A percentile compares a stretch with the other conserved stretches of the same genome.
Evolutionary conservation across 257 asterid genomes (phyloP).

Genomic region (Solanum etuberosum): DNA sequence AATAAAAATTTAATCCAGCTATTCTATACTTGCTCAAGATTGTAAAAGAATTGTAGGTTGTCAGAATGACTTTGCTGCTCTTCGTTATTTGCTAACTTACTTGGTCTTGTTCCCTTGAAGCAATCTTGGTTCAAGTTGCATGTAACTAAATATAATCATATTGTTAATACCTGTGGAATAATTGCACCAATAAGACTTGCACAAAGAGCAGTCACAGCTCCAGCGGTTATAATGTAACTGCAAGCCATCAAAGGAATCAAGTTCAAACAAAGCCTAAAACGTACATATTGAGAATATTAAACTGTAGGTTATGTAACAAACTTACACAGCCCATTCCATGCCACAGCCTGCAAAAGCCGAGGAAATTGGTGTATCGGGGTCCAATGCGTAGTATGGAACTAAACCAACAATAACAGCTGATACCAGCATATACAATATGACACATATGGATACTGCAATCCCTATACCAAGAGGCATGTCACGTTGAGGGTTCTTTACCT

Average conservation of each 20-base stretch:
- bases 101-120: background rate
- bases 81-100: background rate
- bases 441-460: slow-evolving; percentile 18
- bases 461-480: slow-evolving; percentile 33
- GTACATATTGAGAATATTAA: background rate
- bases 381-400: slow-evolving; percentile 29
- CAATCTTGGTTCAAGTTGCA: background rate
- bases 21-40: background rate
- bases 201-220: slow-evolving; percentile 31
- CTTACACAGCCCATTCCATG: slow-evolving; percentile 34
- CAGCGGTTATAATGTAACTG: slow-evolving; percentile 27
- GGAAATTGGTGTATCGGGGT: slow-evolving; percentile 30
- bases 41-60: background rate
- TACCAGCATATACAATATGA: slow-evolving; percentile 20
- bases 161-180: slow-evolving; percentile 25
- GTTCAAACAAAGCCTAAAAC: background rate
- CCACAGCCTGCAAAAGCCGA: slow-evolving; percentile 27
- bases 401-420: slow-evolving; percentile 29
- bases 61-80: background rate
- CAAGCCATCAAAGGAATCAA: background rate
- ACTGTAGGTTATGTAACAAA: background rate
- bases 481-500: slow-evolving; percentile 26
- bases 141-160: background rate
- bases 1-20: background rate
- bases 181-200: slow-evolving; percentile 32